Conservation (phyloP, 2,329 filamentous ascomycete species). For the Colletotrichum chlorophyti region DNA sequence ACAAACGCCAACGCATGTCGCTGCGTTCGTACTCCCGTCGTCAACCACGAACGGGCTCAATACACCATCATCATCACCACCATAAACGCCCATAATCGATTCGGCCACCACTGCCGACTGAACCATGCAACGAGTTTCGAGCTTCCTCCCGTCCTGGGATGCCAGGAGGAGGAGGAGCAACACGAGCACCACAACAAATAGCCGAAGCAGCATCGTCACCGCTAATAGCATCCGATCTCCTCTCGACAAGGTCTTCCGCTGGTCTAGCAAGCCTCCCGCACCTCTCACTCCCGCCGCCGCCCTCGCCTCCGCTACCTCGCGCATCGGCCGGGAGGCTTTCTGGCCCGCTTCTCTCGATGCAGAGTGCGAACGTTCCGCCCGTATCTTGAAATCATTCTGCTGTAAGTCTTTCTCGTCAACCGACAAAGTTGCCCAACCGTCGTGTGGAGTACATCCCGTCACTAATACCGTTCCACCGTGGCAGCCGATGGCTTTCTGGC, state of each 20-base stretch:
- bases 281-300: conserved; percentile 53
- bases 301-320: conserved; percentile 65
- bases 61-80: conserved; percentile 12
- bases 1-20: conserved; percentile 22
- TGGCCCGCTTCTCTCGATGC: conserved; percentile 87
- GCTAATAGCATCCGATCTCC: conserved; percentile 37
- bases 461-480: conserved; percentile 24
- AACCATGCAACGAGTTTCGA: conserved; percentile 51
- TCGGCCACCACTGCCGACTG: conserved; percentile 29
- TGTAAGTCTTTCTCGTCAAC: conserved; percentile 57
- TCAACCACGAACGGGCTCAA: conserved; percentile 20
- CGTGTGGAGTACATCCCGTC: conserved; percentile 4
- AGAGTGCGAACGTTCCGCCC: conserved; percentile 89
- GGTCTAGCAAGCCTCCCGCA: conserved; percentile 58
- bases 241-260: conserved; percentile 48
- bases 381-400: conserved; percentile 90
- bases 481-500: conserved; percentile 64
- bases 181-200: conserved; percentile 7
- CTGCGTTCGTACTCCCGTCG: conserved; percentile 14
- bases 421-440: too few species aligned
- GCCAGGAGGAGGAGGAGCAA: conserved; percentile 45
- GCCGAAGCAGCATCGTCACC: conserved; percentile 28
- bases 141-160: conserved; percentile 53
- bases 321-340: conserved; percentile 76
- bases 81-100: conserved; percentile 1